Evolutionary conservation across 2,329 filamentous ascomycete species (phyloP).

Genomic region (Calonectria naviculata): DNA sequence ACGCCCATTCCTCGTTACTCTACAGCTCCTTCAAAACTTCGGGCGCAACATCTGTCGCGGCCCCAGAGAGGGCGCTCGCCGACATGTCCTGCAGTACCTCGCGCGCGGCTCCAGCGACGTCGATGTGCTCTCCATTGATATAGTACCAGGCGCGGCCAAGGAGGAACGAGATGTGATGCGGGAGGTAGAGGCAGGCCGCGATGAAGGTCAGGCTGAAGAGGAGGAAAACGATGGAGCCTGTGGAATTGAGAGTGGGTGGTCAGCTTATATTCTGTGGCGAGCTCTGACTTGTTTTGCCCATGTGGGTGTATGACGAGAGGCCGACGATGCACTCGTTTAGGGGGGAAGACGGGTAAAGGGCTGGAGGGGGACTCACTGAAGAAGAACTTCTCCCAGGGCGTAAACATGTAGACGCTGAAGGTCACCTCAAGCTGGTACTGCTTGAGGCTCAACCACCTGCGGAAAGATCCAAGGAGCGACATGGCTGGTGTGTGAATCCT

Average conservation of each 20-base stretch:
- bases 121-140: slow-evolving; percentile 81
- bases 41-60: slow-evolving; percentile 30
- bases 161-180: slow-evolving; percentile 87
- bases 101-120: slow-evolving; percentile 52
- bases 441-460: slow-evolving; percentile 92
- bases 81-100: slow-evolving; percentile 47
- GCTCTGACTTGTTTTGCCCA: not conserved
- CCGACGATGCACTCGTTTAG: not conserved
- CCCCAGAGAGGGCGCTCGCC: slow-evolving; percentile 42
- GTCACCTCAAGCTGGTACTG: slow-evolving; percentile 99
- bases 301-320: not conserved
- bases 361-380: slow-evolving; percentile 77
- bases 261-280: slow-evolving; percentile 12
- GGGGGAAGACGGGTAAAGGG: not conserved
- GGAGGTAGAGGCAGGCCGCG: slow-evolving; percentile 91
- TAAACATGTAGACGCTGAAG: slow-evolving; percentile 97
- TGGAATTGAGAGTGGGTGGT: slow-evolving; percentile 41
- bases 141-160: slow-evolving; percentile 93
- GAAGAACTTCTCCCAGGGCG: slow-evolving; percentile 93
- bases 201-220: slow-evolving; percentile 88
- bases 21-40: slow-evolving; percentile 49
- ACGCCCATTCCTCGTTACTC: not conserved
- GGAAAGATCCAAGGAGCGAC: slow-evolving; percentile 63
- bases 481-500: slow-evolving; percentile 36
- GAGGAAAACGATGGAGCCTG: slow-evolving; percentile 93